Conservation (phyloP, 306 rosid species). For the Prunus kanzakura region DNA sequence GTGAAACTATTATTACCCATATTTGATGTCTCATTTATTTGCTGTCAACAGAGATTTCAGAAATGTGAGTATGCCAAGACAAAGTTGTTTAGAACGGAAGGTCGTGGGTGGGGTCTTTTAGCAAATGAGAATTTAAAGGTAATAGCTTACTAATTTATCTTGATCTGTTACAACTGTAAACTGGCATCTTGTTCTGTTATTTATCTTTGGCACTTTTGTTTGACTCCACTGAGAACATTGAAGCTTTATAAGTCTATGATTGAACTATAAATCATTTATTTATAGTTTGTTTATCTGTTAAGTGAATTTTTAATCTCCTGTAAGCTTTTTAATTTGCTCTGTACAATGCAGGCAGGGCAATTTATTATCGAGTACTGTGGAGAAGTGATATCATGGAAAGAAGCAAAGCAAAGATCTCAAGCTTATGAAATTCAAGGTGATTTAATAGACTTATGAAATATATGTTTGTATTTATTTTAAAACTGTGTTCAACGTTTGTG, state of each 20-base stretch:
- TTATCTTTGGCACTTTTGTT: neutral
- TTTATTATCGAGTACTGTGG: constrained; percentile 93
- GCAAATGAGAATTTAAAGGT: constrained; percentile 87
- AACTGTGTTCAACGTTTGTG: constrained; percentile 23
- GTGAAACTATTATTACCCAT: constrained; percentile 13
- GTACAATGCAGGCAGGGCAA: constrained; percentile 57
- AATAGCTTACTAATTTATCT: constrained; percentile 18
- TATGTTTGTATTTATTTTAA: constrained; percentile 14
- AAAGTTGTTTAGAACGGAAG: constrained; percentile 82
- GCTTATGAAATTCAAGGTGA: constrained; percentile 82
- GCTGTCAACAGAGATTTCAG: constrained; percentile 70
- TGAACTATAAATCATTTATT: neutral
- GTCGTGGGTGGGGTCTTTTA: constrained; percentile 94
- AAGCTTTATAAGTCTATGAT: neutral
- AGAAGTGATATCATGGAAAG: constrained; percentile 95
- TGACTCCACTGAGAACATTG: neutral
- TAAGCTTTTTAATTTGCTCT: constrained; percentile 17
- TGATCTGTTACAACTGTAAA: constrained; percentile 14
- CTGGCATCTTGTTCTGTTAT: neutral
- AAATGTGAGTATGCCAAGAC: constrained; percentile 84
- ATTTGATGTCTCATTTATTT: constrained; percentile 26
- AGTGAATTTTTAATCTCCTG: neutral
- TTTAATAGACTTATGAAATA: constrained; percentile 9
- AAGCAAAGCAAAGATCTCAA: constrained; percentile 88
- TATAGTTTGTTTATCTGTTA: neutral